Evolutionary conservation across 2,329 filamentous ascomycete species (phyloP).

Genomic region (Tetracladium maxilliforme): DNA sequence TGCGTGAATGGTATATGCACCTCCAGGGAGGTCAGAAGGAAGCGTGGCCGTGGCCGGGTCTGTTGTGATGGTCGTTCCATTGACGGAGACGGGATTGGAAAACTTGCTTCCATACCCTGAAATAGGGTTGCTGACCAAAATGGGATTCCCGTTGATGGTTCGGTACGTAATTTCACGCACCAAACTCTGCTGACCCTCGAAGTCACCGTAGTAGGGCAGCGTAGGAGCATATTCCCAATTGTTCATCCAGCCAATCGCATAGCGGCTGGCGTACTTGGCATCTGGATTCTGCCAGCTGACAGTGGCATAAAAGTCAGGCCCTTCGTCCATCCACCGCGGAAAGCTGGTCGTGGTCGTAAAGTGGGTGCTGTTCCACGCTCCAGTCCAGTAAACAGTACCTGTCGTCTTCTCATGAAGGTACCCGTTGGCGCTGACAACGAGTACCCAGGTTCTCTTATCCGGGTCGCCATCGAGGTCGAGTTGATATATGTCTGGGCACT

Average conservation of each 20-base stretch:
- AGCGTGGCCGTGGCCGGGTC: conserved; percentile 1
- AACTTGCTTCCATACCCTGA: neutral
- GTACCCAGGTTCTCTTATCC: conserved; percentile 1
- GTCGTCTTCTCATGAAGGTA: neutral
- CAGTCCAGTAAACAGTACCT: conserved; percentile 1
- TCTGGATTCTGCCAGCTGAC: conserved; percentile 1
- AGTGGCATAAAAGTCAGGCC: conserved; percentile 1
- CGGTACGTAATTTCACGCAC: neutral
- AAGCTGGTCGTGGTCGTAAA: neutral
- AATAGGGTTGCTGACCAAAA: conserved; percentile 1
- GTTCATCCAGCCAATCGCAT: conserved; percentile 1
- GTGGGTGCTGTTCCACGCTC: neutral
- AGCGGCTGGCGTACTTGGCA: neutral
- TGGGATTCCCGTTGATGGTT: neutral
- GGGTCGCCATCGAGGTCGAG: conserved; percentile 1
- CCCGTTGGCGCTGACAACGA: neutral
- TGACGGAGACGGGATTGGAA: neutral
- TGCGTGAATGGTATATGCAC: neutral
- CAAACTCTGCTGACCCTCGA: conserved; percentile 1
- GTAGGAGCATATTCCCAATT: conserved; percentile 1
- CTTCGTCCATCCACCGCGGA: neutral
- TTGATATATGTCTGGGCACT: conserved; percentile 1
- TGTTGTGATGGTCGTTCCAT: conserved; percentile 1
- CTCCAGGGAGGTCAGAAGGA: neutral
- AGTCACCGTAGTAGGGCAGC: neutral